Evolutionary conservation across 2,329 filamentous ascomycete genomes (phyloP).

Genomic region (Trichoderma sp.): DNA sequence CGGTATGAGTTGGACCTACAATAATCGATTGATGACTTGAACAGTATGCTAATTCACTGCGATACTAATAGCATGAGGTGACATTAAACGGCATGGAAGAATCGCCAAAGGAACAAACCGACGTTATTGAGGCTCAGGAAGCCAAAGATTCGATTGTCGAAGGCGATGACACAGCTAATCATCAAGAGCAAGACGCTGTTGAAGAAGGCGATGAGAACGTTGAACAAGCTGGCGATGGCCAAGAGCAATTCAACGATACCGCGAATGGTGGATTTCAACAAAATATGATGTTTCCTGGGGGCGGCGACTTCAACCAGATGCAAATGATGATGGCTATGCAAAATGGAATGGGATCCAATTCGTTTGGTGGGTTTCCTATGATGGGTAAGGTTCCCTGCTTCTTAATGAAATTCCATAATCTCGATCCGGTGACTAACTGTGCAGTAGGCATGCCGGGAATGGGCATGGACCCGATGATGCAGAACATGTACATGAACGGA

Average conservation of each 20-base stretch:
- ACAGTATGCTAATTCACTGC: not conserved
- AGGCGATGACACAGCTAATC: constrained; percentile 20
- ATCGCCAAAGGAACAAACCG: not conserved
- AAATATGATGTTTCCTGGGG: constrained; percentile 62
- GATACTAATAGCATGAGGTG: constrained; percentile 1
- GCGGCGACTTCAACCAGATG: constrained; percentile 73
- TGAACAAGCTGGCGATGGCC: constrained; percentile 39
- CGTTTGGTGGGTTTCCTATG: constrained; percentile 69
- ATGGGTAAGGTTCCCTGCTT: constrained; percentile 71
- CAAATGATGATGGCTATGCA: constrained; percentile 81
- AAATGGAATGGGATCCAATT: constrained; percentile 62
- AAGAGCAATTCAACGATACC: constrained; percentile 44
- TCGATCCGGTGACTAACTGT: constrained; percentile 36
- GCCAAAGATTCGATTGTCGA: constrained; percentile 11
- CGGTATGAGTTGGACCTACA: constrained; percentile 23
- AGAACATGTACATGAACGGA: constrained; percentile 79
- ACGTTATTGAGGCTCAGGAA: not conserved
- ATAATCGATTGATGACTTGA: not conserved
- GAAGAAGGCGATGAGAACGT: constrained; percentile 33
- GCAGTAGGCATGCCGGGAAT: constrained; percentile 74
- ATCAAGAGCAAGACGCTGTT: constrained; percentile 5
- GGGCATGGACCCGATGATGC: constrained; percentile 81
- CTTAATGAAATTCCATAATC: not conserved
- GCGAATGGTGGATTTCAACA: constrained; percentile 56
- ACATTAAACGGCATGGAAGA: not conserved